Conservation (phyloP, 257 asterid species). For the Solanum arcanum region DNA sequence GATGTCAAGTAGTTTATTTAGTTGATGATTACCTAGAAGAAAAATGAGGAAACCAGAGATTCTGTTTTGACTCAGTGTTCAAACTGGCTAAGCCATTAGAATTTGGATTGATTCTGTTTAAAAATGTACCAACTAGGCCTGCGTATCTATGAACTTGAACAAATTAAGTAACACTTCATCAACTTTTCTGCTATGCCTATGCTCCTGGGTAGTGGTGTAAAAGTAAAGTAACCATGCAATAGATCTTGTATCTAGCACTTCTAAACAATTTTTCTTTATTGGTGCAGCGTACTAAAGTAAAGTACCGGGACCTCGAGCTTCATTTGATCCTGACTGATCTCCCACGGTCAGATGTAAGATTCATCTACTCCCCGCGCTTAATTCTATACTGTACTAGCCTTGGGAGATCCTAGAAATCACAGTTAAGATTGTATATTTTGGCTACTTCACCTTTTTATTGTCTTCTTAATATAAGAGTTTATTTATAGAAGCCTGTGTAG, state of each 20-base stretch:
- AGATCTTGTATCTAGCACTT: background rate
- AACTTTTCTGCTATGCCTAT: background rate
- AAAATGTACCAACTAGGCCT: background rate
- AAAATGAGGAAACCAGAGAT: background rate
- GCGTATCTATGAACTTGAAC: background rate
- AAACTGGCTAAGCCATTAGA: background rate
- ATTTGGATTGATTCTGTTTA: background rate
- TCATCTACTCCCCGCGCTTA: background rate
- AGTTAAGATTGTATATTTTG: background rate
- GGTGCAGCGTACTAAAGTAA: slow-evolving; percentile 19
- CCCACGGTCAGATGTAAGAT: background rate
- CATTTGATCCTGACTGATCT: background rate
- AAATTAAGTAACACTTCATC: background rate
- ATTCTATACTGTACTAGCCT: background rate
- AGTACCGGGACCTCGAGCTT: background rate
- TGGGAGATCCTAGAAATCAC: background rate
- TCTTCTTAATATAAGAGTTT: background rate
- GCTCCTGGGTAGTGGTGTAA: background rate
- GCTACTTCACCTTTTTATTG: background rate
- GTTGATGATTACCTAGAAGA: background rate
- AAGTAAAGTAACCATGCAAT: background rate
- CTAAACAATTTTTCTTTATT: background rate
- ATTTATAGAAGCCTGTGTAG: background rate
- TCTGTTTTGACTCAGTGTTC: background rate
- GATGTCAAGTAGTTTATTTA: background rate